Evolutionary conservation across 805 yeast species (phyloP).

Genomic region (Zygoascus tannicola): DNA sequence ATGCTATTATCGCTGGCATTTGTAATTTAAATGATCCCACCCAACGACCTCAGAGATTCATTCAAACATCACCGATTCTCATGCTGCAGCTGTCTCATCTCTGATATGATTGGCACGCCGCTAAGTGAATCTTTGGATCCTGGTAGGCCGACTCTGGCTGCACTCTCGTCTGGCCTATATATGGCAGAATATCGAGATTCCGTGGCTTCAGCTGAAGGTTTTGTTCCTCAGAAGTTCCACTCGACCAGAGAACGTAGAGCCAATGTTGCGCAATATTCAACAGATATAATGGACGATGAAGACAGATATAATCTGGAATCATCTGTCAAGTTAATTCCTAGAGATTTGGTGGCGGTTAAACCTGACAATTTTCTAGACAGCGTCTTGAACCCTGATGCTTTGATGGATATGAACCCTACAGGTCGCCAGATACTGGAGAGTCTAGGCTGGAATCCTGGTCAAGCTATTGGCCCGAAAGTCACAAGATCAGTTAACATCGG

Average conservation of each 20-base stretch:
- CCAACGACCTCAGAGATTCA: no score
- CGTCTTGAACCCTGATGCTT: background rate
- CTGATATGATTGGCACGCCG: background rate
- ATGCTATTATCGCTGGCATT: no score
- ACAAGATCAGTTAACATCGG: conserved; percentile 34
- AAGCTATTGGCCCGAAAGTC: conserved; percentile 69
- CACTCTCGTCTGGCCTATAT: conserved; percentile 24
- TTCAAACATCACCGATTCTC: no score
- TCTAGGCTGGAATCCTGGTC: conserved; percentile 77
- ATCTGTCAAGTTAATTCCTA: conserved; percentile 12
- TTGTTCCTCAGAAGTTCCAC: conserved; percentile 24
- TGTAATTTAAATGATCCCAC: no score
- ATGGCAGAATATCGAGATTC: conserved; percentile 29
- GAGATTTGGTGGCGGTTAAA: conserved; percentile 5
- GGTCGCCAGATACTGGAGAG: conserved; percentile 63
- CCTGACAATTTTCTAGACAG: conserved; percentile 1
- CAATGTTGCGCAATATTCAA: conserved; percentile 1
- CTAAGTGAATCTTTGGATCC: background rate
- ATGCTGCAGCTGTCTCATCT: no score
- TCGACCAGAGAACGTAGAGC: conserved; percentile 15
- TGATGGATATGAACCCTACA: background rate
- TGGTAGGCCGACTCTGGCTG: background rate
- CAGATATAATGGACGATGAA: conserved; percentile 30
- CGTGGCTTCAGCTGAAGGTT: conserved; percentile 30
- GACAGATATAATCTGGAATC: conserved; percentile 21